Conservation (phyloP, 2,329 filamentous ascomycete genomes). For the Xylariaceae sp. region DNA sequence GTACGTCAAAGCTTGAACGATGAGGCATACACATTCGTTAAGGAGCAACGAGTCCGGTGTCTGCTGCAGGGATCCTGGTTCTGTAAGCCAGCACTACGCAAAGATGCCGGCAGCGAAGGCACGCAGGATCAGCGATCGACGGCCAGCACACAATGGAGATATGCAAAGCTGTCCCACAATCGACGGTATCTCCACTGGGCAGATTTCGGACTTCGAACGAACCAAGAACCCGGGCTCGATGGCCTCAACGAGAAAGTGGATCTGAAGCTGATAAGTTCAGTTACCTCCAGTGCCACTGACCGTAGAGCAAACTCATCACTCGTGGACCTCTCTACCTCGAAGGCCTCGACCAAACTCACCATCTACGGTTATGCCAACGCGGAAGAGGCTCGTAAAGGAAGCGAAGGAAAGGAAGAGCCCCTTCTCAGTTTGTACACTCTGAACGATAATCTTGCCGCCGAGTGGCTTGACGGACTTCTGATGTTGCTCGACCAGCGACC, state of each 20-base stretch:
- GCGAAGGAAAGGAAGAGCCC: slow-evolving; percentile 58
- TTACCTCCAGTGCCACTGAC: slow-evolving; percentile 84
- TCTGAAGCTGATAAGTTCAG: slow-evolving; percentile 79
- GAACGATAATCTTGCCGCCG: slow-evolving; percentile 77
- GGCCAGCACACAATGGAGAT: slow-evolving; percentile 64
- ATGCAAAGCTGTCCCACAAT: slow-evolving; percentile 84
- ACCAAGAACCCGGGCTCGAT: slow-evolving; percentile 66
- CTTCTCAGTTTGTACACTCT: slow-evolving; percentile 79
- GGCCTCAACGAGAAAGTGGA: slow-evolving; percentile 77
- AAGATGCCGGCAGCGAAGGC: slow-evolving; percentile 41
- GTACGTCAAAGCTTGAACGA: slow-evolving; percentile 88
- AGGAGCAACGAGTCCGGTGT: slow-evolving; percentile 90
- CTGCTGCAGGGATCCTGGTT: slow-evolving; percentile 91
- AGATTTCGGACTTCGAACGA: slow-evolving; percentile 65
- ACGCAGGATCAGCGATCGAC: slow-evolving; percentile 37
- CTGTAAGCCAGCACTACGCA: slow-evolving; percentile 43
- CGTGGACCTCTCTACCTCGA: slow-evolving; percentile 28
- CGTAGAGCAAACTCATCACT: slow-evolving; percentile 36
- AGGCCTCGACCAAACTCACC: slow-evolving; percentile 77
- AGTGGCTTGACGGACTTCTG: slow-evolving; percentile 92
- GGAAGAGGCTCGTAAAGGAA: slow-evolving; percentile 34
- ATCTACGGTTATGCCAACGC: slow-evolving; percentile 67
- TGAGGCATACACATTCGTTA: slow-evolving; percentile 92
- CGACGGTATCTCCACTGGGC: slow-evolving; percentile 84
- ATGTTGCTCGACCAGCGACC: slow-evolving; percentile 94